These are phyloP conservation scores for Mortierella sp. DNA, from an alignment of 371 early-diverging fungal species.

Conservation along the genomic window DNA sequence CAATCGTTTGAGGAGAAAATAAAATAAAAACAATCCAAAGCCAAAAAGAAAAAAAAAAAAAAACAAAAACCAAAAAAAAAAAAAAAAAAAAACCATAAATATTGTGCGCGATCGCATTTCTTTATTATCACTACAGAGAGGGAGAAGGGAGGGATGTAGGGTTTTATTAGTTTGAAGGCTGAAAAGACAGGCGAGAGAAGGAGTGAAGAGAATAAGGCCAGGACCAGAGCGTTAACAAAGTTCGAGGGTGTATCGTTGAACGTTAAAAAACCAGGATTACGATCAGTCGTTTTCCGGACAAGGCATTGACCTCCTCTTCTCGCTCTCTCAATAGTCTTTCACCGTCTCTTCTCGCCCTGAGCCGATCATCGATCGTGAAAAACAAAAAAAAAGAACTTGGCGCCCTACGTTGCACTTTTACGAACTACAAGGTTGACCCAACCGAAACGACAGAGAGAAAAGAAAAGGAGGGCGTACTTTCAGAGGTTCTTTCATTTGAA, in stretches of 20 bases:
- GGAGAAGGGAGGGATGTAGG: too few species aligned
- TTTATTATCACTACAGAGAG: too few species aligned
- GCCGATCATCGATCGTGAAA: too few species aligned
- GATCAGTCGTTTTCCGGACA: background rate
- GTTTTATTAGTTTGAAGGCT: background rate
- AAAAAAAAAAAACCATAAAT: too few species aligned
- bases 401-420: too few species aligned
- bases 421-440: too few species aligned
- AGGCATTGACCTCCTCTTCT: background rate
- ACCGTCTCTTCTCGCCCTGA: too few species aligned
- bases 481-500: too few species aligned
- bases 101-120: background rate
- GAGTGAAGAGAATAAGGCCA: background rate
- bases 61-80: background rate
- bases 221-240: background rate
- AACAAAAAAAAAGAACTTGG: too few species aligned
- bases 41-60: background rate
- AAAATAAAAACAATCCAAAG: background rate
- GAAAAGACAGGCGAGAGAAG: background rate
- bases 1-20: too few species aligned
- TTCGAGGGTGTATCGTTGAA: background rate
- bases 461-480: too few species aligned
- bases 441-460: too few species aligned
- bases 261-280: background rate
- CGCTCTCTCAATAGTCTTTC: background rate